Evolutionary conservation across 179 eudicot species (phyloP), one percentile per base, ranked within the genome.

Genomic region (Silene coronaria): DNA sequence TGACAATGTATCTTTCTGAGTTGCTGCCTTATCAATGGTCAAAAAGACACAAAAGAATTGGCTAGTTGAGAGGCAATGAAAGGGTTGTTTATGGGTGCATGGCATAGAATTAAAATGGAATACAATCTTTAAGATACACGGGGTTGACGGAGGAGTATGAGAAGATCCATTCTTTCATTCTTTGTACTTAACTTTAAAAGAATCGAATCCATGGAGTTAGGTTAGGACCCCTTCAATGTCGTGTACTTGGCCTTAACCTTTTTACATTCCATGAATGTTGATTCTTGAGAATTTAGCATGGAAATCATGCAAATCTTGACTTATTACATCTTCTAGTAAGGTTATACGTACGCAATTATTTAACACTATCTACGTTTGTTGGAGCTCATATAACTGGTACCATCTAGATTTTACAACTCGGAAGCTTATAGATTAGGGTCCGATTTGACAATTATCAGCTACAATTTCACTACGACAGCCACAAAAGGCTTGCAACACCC

Each of bases 171-270:
- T 51, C 72, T 77, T 73, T 73, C 71, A 62, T 24, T 51, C 72
- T 77, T 73, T 73, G 61, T 73, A 61, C 74, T 30, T 34, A 77
- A 67, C 53, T 48, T 48, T 66, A 21, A 3, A 66, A 74, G 84
- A 78, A 78, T 82, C 75, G 71, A 78, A 82, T 82, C 79, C 27
- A 38, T 19, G 42, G 3, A 42, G 9, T 27, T 59, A 76, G 79
- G 9, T 27, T 59, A 76, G 79, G 79, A 72, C 84, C 23, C 0
- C 53, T 42, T 42, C 0, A 59, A 72, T 62, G 64, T 48, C 21
- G 60, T 64, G 70, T 63, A 69, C 27, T 67, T 70, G 61, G 65
- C 46, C 63, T 60, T 19, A 28, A 58, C 71, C 26, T 72, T 28
- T 32, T 76, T 58, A 46, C 68, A 66, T 76, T 80, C 80, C 67